phyloP scores from a whole-genome alignment of 1,284 basidiomycete genomes.

The Blastosporella zonata region DNA sequence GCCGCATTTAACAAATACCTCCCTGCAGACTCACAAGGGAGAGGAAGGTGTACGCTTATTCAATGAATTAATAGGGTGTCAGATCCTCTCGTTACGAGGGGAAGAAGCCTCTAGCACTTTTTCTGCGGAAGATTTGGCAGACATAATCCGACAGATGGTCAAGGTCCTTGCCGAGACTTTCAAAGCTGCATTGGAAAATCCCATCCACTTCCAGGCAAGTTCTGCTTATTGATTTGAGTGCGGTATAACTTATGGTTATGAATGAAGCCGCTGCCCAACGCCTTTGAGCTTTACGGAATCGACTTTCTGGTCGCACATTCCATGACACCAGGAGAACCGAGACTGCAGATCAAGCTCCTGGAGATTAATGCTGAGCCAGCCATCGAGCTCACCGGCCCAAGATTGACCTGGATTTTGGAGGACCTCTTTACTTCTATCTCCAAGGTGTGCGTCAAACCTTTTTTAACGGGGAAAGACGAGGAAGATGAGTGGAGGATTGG shows the following conservation, averaged over 20 bases:
- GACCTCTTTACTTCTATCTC: slow-evolving; percentile 78
- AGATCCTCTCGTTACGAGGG: slow-evolving; percentile 41
- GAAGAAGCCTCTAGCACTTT: slow-evolving; percentile 19
- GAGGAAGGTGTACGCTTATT: slow-evolving; percentile 72
- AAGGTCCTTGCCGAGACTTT: slow-evolving; percentile 79
- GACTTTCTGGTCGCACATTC: slow-evolving; percentile 81
- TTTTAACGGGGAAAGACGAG: slow-evolving; percentile 34
- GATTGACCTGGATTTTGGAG: slow-evolving; percentile 76
- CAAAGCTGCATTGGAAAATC: slow-evolving; percentile 79
- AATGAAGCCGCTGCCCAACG: slow-evolving; percentile 78
- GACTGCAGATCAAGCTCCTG: slow-evolving; percentile 73
- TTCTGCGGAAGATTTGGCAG: slow-evolving; percentile 45
- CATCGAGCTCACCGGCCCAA: slow-evolving; percentile 89
- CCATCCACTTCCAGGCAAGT: slow-evolving; percentile 83
- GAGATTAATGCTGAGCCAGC: slow-evolving; percentile 97
- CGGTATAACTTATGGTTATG: neutral
- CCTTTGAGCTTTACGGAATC: slow-evolving; percentile 93
- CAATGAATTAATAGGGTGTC: slow-evolving; percentile 71
- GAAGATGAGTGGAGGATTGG: slow-evolving; percentile 34
- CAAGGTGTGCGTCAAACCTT: slow-evolving; percentile 68
- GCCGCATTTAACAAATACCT: slow-evolving; percentile 94
- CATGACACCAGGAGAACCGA: slow-evolving; percentile 12
- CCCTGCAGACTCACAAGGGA: slow-evolving; percentile 74
- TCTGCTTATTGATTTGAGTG: neutral
- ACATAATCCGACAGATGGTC: slow-evolving; percentile 62